These are phyloP conservation scores for Pleurotus tuoliensis DNA, from an alignment of 768 basidiomycete species.

Conservation along the genomic window DNA sequence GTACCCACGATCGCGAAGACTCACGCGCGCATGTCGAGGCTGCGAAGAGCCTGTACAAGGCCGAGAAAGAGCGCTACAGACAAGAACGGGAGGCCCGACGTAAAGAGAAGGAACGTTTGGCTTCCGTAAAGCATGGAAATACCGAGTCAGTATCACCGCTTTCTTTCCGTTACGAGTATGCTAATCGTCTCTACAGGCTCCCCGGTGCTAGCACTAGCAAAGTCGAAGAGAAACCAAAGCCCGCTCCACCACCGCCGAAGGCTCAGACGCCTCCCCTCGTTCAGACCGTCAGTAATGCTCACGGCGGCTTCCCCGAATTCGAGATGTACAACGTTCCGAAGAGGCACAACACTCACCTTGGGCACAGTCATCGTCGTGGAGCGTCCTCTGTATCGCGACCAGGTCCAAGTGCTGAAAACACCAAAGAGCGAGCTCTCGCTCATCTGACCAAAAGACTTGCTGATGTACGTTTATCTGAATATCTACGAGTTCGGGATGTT, in stretches of 20 bases:
- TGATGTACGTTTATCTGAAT: slow-evolving; percentile 45
- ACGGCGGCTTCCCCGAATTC: slow-evolving; percentile 55
- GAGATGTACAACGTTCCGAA: slow-evolving; percentile 61
- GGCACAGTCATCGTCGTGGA: slow-evolving; percentile 22
- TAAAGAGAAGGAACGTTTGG: slow-evolving; percentile 27
- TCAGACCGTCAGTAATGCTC: slow-evolving; percentile 61
- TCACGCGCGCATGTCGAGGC: slow-evolving; percentile 51
- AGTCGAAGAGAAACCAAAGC: slow-evolving; percentile 1
- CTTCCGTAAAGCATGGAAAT: not conserved
- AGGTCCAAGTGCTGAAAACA: slow-evolving; percentile 15
- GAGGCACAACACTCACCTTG: slow-evolving; percentile 39
- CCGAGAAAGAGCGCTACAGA: slow-evolving; percentile 67
- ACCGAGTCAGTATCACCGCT: not conserved
- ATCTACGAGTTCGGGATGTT: not conserved
- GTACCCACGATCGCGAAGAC: slow-evolving; percentile 29
- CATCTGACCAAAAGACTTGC: slow-evolving; percentile 57
- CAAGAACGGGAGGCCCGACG: slow-evolving; percentile 48
- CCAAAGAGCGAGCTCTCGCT: slow-evolving; percentile 34
- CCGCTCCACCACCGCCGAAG: slow-evolving; percentile 10
- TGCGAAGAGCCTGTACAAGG: slow-evolving; percentile 65
- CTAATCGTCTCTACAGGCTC: too few species aligned
- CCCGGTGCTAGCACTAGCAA: not conserved
- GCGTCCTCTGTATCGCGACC: slow-evolving; percentile 12
- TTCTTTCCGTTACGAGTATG: too few species aligned
- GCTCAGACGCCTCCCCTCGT: slow-evolving; percentile 14